Percentiles rank a stretch among this genome's conserved stretches.
phyloP scores from a whole-genome alignment of 345 rosid species.

The Brassica incana region DNA sequence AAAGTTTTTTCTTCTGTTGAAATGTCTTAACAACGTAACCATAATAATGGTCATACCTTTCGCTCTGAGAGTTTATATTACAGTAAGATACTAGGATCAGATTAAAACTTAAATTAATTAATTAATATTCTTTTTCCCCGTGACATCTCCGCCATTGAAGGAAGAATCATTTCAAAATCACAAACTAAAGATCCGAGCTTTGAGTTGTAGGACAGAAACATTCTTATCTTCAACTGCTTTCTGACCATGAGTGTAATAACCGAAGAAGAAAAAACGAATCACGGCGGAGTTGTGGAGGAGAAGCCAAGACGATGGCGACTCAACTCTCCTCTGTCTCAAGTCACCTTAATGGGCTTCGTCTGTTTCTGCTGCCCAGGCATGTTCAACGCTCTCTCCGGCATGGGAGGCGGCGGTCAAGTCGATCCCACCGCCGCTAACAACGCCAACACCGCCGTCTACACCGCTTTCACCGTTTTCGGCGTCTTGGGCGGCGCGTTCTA shows the following conservation, averaged over 20 bases:
- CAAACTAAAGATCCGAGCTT: conserved; percentile 23
- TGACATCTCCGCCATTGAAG: conserved; percentile 20
- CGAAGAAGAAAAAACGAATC: conserved; percentile 2
- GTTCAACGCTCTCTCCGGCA: conserved; percentile 94
- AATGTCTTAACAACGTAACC: neutral
- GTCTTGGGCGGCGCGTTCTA: conserved; percentile 59
- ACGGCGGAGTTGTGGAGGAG: conserved; percentile 8
- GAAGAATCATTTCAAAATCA: conserved; percentile 16
- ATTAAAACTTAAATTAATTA: neutral
- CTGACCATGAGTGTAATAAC: conserved; percentile 16
- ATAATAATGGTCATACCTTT: neutral
- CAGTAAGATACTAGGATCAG: conserved; percentile 17
- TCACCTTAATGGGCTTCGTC: conserved; percentile 71
- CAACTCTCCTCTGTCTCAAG: conserved; percentile 80
- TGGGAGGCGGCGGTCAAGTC: conserved; percentile 96
- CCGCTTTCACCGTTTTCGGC: conserved; percentile 58
- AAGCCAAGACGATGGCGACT: conserved; percentile 42
- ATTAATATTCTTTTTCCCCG: neutral
- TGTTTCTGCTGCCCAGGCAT: conserved; percentile 97
- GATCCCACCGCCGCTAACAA: conserved; percentile 79
- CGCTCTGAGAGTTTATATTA: neutral
- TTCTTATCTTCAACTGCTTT: neutral
- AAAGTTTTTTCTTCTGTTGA: neutral
- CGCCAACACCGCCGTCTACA: conserved; percentile 71
- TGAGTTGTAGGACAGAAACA: neutral